Conservation (phyloP, 495 filamentous ascomycete genomes). For the Penicillium crystallinum region DNA sequence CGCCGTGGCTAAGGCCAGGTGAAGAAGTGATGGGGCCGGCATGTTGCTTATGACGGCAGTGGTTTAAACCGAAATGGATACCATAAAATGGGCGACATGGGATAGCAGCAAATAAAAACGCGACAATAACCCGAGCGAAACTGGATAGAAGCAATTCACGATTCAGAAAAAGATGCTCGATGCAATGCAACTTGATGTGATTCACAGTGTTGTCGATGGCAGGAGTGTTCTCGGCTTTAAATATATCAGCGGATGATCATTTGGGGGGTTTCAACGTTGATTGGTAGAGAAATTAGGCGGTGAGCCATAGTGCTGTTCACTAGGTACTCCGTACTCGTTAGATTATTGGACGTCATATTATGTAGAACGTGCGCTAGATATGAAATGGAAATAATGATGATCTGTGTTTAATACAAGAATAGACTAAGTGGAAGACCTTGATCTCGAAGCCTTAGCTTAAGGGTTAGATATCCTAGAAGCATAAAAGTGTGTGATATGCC, state of each 20-base stretch:
- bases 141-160: neutral
- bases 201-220: neutral
- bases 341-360: too few species aligned
- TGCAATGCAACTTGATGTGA: neutral
- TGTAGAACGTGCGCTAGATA: too few species aligned
- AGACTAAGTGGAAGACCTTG: too few species aligned
- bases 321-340: too few species aligned
- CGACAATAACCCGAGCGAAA: neutral
- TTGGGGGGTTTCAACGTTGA: neutral
- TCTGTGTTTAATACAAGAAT: too few species aligned
- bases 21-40: constrained; percentile 38
- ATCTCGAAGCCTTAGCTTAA: too few species aligned
- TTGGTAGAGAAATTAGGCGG: neutral
- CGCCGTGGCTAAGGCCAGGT: constrained; percentile 40
- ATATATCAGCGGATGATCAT: neutral
- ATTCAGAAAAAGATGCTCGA: neutral
- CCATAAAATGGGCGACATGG: constrained; percentile 2
- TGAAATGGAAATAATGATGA: too few species aligned
- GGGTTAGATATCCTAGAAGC: too few species aligned
- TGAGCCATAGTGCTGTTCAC: too few species aligned
- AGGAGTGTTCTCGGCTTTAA: neutral
- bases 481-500: too few species aligned
- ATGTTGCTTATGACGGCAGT: constrained; percentile 24
- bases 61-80: constrained; percentile 7
- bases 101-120: neutral